Evolutionary conservation across 257 asterid genomes (phyloP), one percentile per base, ranked within the genome.

Genomic region (Capsicum baccatum): DNA sequence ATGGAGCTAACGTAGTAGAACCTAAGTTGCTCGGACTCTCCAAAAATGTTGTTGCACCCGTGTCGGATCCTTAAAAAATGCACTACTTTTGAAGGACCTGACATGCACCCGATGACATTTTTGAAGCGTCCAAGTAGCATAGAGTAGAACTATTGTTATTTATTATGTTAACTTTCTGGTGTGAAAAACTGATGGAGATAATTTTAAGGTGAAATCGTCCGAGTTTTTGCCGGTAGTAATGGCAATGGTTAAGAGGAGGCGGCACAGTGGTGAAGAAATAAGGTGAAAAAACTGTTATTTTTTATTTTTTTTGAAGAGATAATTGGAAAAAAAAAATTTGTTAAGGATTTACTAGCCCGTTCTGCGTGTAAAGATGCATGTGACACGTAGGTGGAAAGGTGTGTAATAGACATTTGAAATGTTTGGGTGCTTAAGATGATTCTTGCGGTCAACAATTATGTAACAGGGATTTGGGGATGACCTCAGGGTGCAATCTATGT

Each of bases 361-460:
- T 69, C 15, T 39, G 8, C 8, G 55, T 69, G 35, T 69, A 48
- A 42, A 68, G 14, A 68, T 14, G 4, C 9, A 26, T 37, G 48
- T 67, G 78, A 68, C 79, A 69, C 21, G 3, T 69, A 42, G 55
- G 79, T 16, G 33, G 54, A 42, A 69, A 69, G 79, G 79, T 42
- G 79, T 16, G 33, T 69, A 16, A 69, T 69, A 16, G 79, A 69
- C 33, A 1, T 69, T 69, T 69, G 55, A 69, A 42, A 39, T 39
- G 54, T 42, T 69, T 68, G 54, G 33, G 26, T 69, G 33, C 16
- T 0, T 9, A 69, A 42, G 79, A 42, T 42, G 79, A 69, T 42
- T 42, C 55, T 8, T 21, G 33, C 16, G 55, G 79, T 69, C 55
- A 69, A 69, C 8, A 19, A 42, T 37, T 68, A 8, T 39, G 79